Evolutionary conservation across 2,329 filamentous ascomycete species (phyloP).

Genomic region (Mollisia scopiformis): DNA sequence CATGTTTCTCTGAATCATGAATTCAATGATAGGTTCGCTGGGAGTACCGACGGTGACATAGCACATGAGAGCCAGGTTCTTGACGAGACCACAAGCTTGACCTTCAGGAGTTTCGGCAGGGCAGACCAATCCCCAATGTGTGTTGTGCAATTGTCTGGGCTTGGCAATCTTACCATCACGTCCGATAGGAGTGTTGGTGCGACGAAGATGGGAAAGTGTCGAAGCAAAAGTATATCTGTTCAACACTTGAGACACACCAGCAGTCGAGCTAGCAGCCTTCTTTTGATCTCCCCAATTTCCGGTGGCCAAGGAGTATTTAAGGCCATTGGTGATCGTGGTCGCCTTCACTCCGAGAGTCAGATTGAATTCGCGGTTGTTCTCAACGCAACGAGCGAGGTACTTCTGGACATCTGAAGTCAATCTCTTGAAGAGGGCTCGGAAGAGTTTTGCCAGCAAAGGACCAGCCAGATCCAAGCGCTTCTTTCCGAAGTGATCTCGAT

Average conservation of each 20-base stretch:
- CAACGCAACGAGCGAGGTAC: constrained; percentile 90
- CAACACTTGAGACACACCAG: constrained; percentile 96
- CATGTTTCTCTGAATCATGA: constrained; percentile 96
- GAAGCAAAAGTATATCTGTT: constrained; percentile 98
- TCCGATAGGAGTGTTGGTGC: constrained; percentile 97
- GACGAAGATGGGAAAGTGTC: constrained; percentile 91
- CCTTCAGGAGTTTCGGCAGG: constrained; percentile 97
- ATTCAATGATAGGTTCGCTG: constrained; percentile 87
- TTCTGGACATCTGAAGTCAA: constrained; percentile 89
- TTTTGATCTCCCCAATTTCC: constrained; percentile 99
- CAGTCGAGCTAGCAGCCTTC: constrained; percentile 92
- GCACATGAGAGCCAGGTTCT: constrained; percentile 97
- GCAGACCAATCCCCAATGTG: constrained; percentile 97
- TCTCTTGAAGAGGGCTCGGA: constrained; percentile 88
- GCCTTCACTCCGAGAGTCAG: constrained; percentile 89
- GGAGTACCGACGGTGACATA: constrained; percentile 96
- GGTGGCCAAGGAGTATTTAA: constrained; percentile 96
- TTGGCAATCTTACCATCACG: constrained; percentile 98
- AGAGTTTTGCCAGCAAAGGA: constrained; percentile 92
- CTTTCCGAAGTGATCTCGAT: constrained; percentile 98
- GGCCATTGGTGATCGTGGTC: constrained; percentile 85
- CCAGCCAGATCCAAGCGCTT: constrained; percentile 96
- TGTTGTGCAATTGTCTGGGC: constrained; percentile 96
- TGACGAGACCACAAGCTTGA: constrained; percentile 96
- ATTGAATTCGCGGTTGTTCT: constrained; percentile 87